A percentile compares a stretch with the other conserved stretches of the same genome.
These are phyloP conservation scores for Cetradonia linearis DNA, from an alignment of 495 filamentous ascomycete species.

Conservation along the genomic window DNA sequence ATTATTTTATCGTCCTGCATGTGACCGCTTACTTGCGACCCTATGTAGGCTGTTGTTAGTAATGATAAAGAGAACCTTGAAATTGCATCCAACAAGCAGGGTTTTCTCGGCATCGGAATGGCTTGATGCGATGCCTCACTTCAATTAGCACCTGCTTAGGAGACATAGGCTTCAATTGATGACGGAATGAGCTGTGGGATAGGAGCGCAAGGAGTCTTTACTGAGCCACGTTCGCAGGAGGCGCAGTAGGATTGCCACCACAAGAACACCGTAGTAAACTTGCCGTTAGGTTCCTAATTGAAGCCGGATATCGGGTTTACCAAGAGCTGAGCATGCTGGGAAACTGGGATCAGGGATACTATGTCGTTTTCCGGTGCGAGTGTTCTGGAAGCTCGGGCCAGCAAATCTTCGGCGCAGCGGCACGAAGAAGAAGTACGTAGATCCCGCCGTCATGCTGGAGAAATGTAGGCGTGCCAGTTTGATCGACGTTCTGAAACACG, in stretches of 20 bases:
- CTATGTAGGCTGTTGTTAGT: background rate
- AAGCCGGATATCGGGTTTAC: background rate
- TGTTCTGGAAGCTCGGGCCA: background rate
- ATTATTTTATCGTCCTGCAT: background rate
- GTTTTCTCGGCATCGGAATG: conserved; percentile 7
- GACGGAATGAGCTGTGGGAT: background rate
- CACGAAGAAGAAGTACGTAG: background rate
- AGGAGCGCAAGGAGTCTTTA: conserved; percentile 4
- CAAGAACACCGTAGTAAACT: background rate
- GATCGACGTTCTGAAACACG: conserved; percentile 25
- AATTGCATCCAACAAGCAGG: background rate
- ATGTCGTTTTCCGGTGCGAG: background rate
- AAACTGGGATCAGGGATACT: background rate
- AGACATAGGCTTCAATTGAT: background rate
- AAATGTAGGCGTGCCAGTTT: conserved; percentile 11
- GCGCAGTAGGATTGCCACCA: background rate
- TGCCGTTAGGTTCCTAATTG: background rate
- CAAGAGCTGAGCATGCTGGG: background rate
- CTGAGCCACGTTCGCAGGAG: background rate
- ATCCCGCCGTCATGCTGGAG: conserved; percentile 10
- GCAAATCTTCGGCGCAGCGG: conserved; percentile 10
- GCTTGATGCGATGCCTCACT: background rate
- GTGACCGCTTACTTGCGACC: conserved; percentile 6
- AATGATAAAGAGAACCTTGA: background rate
- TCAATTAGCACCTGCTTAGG: background rate